Percentiles rank a stretch among this genome's conserved stretches.
phyloP scores from a whole-genome alignment of 2,329 filamentous ascomycete genomes.

The Xylariaceae sp. region DNA sequence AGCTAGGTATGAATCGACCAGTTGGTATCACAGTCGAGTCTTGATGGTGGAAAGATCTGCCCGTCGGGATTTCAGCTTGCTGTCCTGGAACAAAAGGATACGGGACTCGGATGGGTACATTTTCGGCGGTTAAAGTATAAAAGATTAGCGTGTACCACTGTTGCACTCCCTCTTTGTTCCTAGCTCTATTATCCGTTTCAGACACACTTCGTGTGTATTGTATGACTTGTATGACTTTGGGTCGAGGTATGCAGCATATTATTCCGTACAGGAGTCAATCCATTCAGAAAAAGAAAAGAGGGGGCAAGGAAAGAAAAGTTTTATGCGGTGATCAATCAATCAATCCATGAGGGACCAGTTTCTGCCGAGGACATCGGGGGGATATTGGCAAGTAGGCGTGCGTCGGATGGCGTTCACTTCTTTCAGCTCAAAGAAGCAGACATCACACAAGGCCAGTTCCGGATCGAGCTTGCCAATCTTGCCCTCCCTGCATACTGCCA shows the following conservation, averaged over 20 bases:
- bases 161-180: background rate
- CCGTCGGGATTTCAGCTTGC: background rate
- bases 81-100: background rate
- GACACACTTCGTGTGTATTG: background rate
- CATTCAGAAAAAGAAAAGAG: too few relatives aligned
- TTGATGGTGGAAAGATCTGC: background rate
- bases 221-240: background rate
- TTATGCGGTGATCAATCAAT: too few relatives aligned
- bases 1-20: background rate
- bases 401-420: slow-evolving; percentile 8
- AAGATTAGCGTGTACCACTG: too few relatives aligned
- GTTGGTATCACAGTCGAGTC: background rate
- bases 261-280: too few relatives aligned
- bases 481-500: slow-evolving; percentile 6
- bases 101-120: background rate
- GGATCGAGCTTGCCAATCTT: slow-evolving; percentile 21
- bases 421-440: slow-evolving; percentile 18
- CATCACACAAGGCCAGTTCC: slow-evolving; percentile 14
- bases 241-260: background rate
- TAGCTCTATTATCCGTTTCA: background rate
- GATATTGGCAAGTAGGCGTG: slow-evolving; percentile 17
- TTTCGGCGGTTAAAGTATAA: background rate
- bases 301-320: too few relatives aligned
- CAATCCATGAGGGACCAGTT: background rate
- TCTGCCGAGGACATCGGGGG: slow-evolving; percentile 2